Base-by-base conservation (phyloP, 2,329 filamentous ascomycete genomes). In the Fusarium sp. region DNA sequence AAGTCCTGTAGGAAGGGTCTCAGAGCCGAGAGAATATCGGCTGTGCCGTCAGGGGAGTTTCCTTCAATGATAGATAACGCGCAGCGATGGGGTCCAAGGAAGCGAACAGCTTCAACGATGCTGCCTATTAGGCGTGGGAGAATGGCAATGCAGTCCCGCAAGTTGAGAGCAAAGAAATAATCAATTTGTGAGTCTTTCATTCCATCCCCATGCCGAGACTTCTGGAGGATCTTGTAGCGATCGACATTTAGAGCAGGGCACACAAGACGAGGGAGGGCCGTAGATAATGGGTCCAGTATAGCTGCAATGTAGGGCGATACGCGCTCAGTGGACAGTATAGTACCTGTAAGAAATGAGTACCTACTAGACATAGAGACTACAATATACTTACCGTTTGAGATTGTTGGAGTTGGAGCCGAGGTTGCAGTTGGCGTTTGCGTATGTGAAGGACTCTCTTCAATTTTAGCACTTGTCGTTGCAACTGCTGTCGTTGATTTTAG, bases 31-130 rank as follows among this genome's bases (percentile, higher is more conserved):
- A 91, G 81, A 13, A 90, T 80, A 38, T 88, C 86, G 38, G 76
- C 82, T 1, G 88, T 90, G 10, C 87, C 87, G 65, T 90, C 88
- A 26, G 82, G 74, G 0, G 88, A 90, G 72, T 86, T 82, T 18
- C 88, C 88, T 70, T 90, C 88, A 18, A 90, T 82, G 28, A 90
- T 85, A 3, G 87, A 89, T 2, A 90, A 78, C 0, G 83, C 85
- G 71, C 87, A 90, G 59, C 82, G 81, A 16, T 83, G 68, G 0
- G 86, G 83, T 2, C 88, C 87, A 0, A 90, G 82, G 72, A 86
- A 88, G 2, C 76, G 80, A 10, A 87, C 83, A 3, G 80, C 81
- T 70, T 89, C 84, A 31, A 90, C 66, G 15, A 90, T 81, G 33
- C 85, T 86, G 4, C 87, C 85, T 16, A 90, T 73, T 4, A 90